Conservation (phyloP, 1,139 yeast species). For the Lodderomyces metapsilosis region DNA sequence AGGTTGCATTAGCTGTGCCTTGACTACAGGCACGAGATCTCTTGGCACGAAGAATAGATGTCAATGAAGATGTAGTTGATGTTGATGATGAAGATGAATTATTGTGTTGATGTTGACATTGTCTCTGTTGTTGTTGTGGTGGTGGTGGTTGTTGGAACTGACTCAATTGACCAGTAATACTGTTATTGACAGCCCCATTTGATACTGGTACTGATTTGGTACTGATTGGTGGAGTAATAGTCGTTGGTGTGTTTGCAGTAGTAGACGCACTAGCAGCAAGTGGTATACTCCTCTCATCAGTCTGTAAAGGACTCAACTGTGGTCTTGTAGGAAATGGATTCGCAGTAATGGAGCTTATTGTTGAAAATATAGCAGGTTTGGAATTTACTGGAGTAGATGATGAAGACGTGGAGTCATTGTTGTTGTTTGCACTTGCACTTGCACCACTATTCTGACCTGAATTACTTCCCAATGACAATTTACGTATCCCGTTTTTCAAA, state of each 20-base stretch:
- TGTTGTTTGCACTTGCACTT: constrained; percentile 1
- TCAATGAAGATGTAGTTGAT: constrained; percentile 13
- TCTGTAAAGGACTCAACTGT: constrained; percentile 12
- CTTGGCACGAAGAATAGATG: constrained; percentile 11
- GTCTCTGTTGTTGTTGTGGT: constrained; percentile 11
- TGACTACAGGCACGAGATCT: constrained; percentile 15
- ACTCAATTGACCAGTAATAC: constrained; percentile 8
- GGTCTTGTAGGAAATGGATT: constrained; percentile 11
- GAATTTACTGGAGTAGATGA: constrained; percentile 7
- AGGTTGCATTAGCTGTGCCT: constrained; percentile 8
- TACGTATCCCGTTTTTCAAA: constrained; percentile 37
- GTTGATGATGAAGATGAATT: constrained; percentile 13
- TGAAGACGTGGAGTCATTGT: not conserved
- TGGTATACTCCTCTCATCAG: constrained; percentile 3
- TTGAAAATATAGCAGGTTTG: constrained; percentile 15
- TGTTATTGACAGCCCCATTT: constrained; percentile 1
- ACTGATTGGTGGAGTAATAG: constrained; percentile 9
- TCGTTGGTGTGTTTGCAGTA: constrained; percentile 6
- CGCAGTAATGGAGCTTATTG: constrained; percentile 6
- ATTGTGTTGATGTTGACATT: constrained; percentile 9
- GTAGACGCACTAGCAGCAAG: constrained; percentile 1
- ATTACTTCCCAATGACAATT: constrained; percentile 23
- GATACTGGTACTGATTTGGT: constrained; percentile 6
- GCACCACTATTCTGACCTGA: constrained; percentile 6
- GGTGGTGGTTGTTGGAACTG: constrained; percentile 12